Evolutionary conservation across 2,329 filamentous ascomycete genomes (phyloP), one percentile per base, ranked within the genome.

Genomic region (Claviceps capensis): DNA sequence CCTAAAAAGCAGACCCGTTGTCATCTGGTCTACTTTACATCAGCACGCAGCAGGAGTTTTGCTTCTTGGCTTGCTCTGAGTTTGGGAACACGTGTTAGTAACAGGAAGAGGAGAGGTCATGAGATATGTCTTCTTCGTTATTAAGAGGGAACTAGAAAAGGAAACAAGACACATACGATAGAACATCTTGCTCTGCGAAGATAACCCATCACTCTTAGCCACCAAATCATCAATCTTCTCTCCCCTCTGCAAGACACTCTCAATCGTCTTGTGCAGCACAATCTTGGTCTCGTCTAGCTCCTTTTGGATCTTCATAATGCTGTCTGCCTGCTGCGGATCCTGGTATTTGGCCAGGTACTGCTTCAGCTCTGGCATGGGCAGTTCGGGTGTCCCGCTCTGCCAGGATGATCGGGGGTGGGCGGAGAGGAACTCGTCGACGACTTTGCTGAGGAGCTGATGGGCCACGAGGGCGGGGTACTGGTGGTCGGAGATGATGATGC

Each of bases 231-330:
- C 91, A 60, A 98, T 88, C 78, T 96, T 97, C 80, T 97, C 90
- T 43, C 90, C 93, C 56, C 93, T 80, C 74, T 96, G 85, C 63
- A 96, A 69, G 50, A 77, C 83, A 62, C 81, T 86, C 73, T 95
- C 86, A 62, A 95, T 96, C 45, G 93, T 96, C 79, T 97, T 95
- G 73, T 97, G 89, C 61, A 98, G 76, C 54, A 95, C 85, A 64
- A 95, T 90, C 79, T 96, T 97, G 55, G 91, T 97, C 76, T 96
- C 90, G 64, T 97, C 90, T 55, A 98, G 77, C 73, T 98, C 89
- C 72, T 88, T 86, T 70, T 97, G 91, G 62, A 98, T 96, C 77
- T 88, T 90, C 75, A 88, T 81, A 65, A 97, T 94, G 69, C 84
- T 91, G 72, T 95, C 89, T 59, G 88, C 90, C 71, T 94, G 79